Evolutionary conservation across 2,329 filamentous ascomycete genomes (phyloP).

Genomic region (Colletotrichum eremochloae): DNA sequence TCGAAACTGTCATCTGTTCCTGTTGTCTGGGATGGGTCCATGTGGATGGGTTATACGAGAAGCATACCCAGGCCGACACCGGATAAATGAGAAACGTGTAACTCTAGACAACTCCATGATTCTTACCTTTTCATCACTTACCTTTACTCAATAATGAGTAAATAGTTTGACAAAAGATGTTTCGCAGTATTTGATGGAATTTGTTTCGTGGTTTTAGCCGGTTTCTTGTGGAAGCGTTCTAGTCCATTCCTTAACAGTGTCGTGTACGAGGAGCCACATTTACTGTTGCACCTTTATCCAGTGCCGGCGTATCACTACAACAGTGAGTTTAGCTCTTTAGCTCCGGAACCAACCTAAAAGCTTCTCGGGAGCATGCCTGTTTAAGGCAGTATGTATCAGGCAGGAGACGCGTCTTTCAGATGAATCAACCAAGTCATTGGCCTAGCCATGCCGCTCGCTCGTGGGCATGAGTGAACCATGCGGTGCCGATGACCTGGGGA

Average conservation of each 20-base stretch:
- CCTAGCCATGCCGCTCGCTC: slow-evolving; percentile 4
- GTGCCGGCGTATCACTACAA: slow-evolving; percentile 2
- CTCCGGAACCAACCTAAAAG: neutral
- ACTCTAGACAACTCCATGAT: neutral
- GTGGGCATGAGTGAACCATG: slow-evolving; percentile 13
- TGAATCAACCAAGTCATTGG: slow-evolving; percentile 38
- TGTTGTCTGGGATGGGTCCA: slow-evolving; percentile 1
- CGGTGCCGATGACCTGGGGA: neutral
- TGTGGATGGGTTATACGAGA: neutral
- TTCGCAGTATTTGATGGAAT: neutral
- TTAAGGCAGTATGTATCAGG: slow-evolving; percentile 2
- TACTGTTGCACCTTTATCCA: neutral
- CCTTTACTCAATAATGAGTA: accelerated
- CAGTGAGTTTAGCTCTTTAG: neutral
- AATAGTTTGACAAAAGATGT: neutral
- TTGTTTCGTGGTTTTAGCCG: neutral
- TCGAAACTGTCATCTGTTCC: slow-evolving; percentile 38
- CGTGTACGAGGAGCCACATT: neutral
- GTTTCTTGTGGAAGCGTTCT: neutral
- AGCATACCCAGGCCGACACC: neutral
- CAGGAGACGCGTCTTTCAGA: slow-evolving; percentile 22
- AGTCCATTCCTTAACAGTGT: neutral
- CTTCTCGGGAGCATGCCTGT: slow-evolving; percentile 20
- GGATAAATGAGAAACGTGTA: neutral
- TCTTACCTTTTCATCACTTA: neutral